phyloP scores from a whole-genome alignment of 768 basidiomycete genomes.

The Suillus bovinus region DNA sequence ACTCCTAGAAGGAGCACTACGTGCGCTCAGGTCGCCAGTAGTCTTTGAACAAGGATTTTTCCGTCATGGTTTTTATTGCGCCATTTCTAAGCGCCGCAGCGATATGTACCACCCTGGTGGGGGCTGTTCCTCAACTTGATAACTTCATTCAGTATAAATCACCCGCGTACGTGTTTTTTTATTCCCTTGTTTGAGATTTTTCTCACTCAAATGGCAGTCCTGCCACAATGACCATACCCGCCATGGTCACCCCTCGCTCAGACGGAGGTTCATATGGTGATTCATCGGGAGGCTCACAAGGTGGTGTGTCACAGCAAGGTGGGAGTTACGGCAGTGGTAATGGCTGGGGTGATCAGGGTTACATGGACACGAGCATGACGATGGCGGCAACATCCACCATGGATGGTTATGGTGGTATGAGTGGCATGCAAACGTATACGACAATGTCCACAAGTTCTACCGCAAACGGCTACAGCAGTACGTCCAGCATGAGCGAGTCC shows the following conservation, averaged over 20 bases:
- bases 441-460: conserved; percentile 5
- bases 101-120: conserved; percentile 51
- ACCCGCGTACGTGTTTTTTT: conserved; percentile 1
- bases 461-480: not conserved
- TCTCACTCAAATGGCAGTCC: not conserved
- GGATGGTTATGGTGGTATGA: conserved; percentile 1
- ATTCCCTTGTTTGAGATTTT: not conserved
- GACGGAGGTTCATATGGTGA: conserved; percentile 2
- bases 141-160: conserved; percentile 20
- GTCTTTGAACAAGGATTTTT: conserved; percentile 47
- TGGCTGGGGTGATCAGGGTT: not conserved
- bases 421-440: not conserved
- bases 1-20: conserved; percentile 62
- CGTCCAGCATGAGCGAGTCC: not conserved
- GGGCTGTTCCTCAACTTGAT: conserved; percentile 45
- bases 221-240: not conserved
- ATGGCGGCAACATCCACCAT: conserved; percentile 3
- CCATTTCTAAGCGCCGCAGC: conserved; percentile 55
- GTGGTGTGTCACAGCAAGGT: not conserved
- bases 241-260: conserved; percentile 2
- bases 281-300: conserved; percentile 6
- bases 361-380: not conserved
- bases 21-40: conserved; percentile 44
- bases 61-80: conserved; percentile 59
- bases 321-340: not conserved